A percentile compares a stretch with the other conserved stretches of the same genome.
These are phyloP conservation scores for Paxillus ammoniavirescens DNA, from an alignment of 768 basidiomycete genomes.

Conservation along the genomic window DNA sequence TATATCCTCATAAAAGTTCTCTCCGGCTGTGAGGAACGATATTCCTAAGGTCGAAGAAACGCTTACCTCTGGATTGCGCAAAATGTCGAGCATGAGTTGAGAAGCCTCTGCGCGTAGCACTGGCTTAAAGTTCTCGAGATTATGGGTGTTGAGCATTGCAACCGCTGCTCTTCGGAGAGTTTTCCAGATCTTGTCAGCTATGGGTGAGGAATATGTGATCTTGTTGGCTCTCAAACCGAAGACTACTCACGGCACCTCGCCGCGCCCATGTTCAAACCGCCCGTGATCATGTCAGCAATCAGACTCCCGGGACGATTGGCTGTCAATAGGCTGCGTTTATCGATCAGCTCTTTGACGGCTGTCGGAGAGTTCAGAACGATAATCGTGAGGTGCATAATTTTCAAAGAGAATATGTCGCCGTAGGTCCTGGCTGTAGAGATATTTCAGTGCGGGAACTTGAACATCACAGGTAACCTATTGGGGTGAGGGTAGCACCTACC, in stretches of 20 bases:
- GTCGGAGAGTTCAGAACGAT: constrained; percentile 23
- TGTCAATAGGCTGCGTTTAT: constrained; percentile 18
- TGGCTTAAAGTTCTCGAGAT: constrained; percentile 16
- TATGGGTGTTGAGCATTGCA: constrained; percentile 13
- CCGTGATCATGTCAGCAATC: constrained; percentile 15
- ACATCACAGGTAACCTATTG: not conserved
- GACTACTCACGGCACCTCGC: constrained; percentile 2
- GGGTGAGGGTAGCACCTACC: not conserved
- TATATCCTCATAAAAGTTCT: not conserved
- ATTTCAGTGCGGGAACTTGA: not conserved
- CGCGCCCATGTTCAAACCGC: constrained; percentile 20
- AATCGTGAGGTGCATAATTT: constrained; percentile 20
- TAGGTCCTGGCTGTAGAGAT: constrained; percentile 11
- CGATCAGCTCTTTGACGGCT: constrained; percentile 20
- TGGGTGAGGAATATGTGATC: not conserved
- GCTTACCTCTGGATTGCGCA: constrained; percentile 25
- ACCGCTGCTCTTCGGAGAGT: constrained; percentile 17
- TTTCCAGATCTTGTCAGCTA: constrained; percentile 20
- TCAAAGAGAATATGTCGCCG: constrained; percentile 20
- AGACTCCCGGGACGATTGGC: constrained; percentile 18
- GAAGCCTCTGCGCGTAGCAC: constrained; percentile 30
- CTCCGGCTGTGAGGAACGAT: not conserved
- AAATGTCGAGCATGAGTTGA: constrained; percentile 30
- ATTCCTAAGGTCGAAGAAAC: not conserved
- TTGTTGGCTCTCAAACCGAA: not conserved